Evolutionary conservation across 1,284 basidiomycete species (phyloP).

Genomic region (Irpex sp.): DNA sequence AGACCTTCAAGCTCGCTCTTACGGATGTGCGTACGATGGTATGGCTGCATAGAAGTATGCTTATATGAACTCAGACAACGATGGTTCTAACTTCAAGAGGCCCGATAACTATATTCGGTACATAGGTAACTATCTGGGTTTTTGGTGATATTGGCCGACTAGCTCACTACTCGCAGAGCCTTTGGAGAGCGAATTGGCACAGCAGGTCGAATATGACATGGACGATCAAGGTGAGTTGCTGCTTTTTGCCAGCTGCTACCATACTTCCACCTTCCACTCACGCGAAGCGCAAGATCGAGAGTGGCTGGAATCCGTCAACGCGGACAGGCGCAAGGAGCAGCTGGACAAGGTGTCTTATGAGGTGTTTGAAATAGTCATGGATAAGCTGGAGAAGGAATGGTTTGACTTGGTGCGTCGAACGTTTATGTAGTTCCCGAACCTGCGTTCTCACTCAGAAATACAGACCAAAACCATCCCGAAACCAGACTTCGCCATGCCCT

Average conservation of each 20-base stretch:
- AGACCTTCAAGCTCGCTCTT: constrained; percentile 12
- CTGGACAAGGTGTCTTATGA: constrained; percentile 79
- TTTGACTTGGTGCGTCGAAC: constrained; percentile 77
- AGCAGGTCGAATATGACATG: constrained; percentile 99
- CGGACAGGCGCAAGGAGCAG: constrained; percentile 78
- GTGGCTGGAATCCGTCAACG: constrained; percentile 90
- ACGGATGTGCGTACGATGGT: constrained; percentile 11
- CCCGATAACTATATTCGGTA: constrained; percentile 90
- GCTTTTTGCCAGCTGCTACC: not conserved
- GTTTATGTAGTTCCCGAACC: not conserved
- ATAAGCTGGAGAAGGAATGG: constrained; percentile 98
- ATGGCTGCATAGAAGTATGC: constrained; percentile 15
- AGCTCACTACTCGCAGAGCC: constrained; percentile 60
- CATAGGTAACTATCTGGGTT: constrained; percentile 55
- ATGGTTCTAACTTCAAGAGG: constrained; percentile 70
- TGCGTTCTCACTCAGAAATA: not conserved
- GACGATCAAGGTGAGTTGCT: constrained; percentile 84
- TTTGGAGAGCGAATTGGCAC: constrained; percentile 86
- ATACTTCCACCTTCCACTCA: too few relatives aligned
- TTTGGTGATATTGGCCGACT: not conserved
- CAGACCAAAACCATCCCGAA: constrained; percentile 92
- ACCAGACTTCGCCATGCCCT: constrained; percentile 76
- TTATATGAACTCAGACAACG: constrained; percentile 58
- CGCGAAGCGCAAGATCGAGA: constrained; percentile 67
- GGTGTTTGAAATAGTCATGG: constrained; percentile 94